These are phyloP conservation scores for Cytospora chrysosperma DNA, from an alignment of 2,329 filamentous ascomycete genomes.

Conservation along the genomic window DNA sequence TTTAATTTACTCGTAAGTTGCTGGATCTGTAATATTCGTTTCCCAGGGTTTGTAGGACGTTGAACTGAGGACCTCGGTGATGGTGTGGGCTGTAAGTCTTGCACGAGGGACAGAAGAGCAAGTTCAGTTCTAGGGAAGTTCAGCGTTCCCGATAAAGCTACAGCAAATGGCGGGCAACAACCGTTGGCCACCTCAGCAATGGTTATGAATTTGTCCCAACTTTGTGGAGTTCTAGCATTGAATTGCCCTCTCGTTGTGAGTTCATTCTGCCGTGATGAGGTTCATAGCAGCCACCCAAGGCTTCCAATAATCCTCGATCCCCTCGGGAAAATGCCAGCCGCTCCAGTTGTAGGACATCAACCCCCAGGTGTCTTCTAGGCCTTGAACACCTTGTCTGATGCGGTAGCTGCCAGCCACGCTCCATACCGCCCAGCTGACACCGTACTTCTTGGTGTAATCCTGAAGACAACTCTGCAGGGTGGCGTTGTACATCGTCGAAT, in stretches of 20 bases:
- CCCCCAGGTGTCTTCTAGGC: constrained; percentile 48
- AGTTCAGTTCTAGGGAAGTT: neutral
- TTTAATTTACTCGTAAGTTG: constrained; percentile 1
- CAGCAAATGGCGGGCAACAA: neutral
- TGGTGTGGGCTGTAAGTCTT: neutral
- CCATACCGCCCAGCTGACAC: constrained; percentile 51
- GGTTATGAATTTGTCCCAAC: neutral
- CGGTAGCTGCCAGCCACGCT: constrained; percentile 48
- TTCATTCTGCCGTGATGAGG: constrained; percentile 18
- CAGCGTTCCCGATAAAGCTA: neutral
- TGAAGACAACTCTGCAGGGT: constrained; percentile 47
- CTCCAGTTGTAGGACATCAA: constrained; percentile 47
- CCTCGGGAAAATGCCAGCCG: constrained; percentile 45
- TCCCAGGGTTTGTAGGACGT: constrained; percentile 5
- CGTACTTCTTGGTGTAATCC: constrained; percentile 44
- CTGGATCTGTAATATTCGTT: constrained; percentile 16
- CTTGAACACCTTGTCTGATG: constrained; percentile 44
- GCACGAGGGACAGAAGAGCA: neutral
- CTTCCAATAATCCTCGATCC: constrained; percentile 49
- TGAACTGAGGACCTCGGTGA: neutral
- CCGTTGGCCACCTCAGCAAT: neutral
- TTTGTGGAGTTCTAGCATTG: neutral
- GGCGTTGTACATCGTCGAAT: constrained; percentile 41
- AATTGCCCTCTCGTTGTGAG: neutral
- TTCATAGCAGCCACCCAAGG: constrained; percentile 48